phyloP scores from a whole-genome alignment of 305 asterid genomes.

The Solanum aculeatissimum region DNA sequence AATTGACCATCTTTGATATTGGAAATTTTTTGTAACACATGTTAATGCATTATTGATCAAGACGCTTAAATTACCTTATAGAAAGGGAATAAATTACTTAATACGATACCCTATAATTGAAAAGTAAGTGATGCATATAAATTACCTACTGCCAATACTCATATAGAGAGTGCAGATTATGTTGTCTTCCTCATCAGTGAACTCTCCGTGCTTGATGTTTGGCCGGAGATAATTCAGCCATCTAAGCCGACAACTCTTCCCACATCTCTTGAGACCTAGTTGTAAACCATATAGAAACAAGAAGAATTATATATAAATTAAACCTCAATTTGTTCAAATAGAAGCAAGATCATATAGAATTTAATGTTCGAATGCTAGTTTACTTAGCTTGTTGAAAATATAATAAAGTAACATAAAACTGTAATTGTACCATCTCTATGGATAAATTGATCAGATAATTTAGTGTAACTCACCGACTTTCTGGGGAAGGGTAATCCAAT shows the following conservation, averaged over 20 bases:
- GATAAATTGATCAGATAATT: background rate
- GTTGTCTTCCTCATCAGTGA: slow-evolving; percentile 62
- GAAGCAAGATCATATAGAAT: background rate
- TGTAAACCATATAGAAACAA: background rate
- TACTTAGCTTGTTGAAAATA: background rate
- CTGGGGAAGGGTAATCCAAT: slow-evolving; percentile 67
- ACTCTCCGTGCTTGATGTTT: slow-evolving; percentile 68
- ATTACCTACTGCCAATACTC: slow-evolving; percentile 66
- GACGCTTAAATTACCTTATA: background rate
- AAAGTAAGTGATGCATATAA: background rate
- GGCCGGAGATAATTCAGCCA: slow-evolving; percentile 83
- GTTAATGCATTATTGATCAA: background rate
- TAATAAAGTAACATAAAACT: background rate
- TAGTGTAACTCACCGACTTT: slow-evolving; percentile 33
- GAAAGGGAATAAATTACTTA: background rate
- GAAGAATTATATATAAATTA: background rate
- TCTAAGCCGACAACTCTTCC: slow-evolving; percentile 75
- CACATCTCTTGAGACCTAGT: slow-evolving; percentile 68
- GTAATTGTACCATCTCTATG: no score
- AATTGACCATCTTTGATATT: slow-evolving; percentile 49
- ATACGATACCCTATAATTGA: background rate
- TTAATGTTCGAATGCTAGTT: background rate
- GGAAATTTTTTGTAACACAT: background rate
- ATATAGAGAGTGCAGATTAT: slow-evolving; percentile 52
- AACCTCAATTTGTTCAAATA: background rate